Conservation (phyloP, 1,139 yeast species). For the Kazachstania sp. region DNA sequence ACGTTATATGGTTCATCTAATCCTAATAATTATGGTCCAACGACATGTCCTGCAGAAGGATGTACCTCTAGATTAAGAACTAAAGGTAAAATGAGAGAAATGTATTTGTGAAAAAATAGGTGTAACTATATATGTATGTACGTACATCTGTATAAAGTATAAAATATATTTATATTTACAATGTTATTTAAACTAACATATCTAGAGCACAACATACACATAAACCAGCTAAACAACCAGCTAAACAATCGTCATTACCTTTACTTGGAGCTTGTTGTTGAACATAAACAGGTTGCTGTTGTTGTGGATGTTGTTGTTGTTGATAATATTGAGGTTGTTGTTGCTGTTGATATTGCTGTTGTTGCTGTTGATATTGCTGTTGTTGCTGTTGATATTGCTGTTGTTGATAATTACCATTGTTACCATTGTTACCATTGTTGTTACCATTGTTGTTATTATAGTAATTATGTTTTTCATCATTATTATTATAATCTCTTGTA, state of each 20-base stretch:
- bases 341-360: conserved; percentile 20
- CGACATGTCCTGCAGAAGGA: conserved; percentile 24
- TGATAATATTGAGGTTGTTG: conserved; percentile 31
- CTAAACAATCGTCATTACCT: conserved; percentile 44
- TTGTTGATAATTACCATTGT: conserved; percentile 1
- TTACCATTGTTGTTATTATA: conserved; percentile 8
- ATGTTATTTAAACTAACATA: conserved; percentile 40
- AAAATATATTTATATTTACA: background rate
- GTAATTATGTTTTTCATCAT: conserved; percentile 1
- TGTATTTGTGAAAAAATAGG: conserved; percentile 20
- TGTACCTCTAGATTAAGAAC: conserved; percentile 24
- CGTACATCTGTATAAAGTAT: background rate
- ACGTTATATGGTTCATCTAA: conserved; percentile 27
- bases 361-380: conserved; percentile 13
- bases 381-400: conserved; percentile 11
- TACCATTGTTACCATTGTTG: conserved; percentile 14
- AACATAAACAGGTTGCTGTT: conserved; percentile 58
- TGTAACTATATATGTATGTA: background rate
- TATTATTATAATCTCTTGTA: conserved; percentile 5
- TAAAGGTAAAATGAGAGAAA: conserved; percentile 26
- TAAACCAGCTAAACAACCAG: conserved; percentile 64
- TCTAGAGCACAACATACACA: conserved; percentile 70
- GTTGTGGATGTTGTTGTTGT: conserved; percentile 31
- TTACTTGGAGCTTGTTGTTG: conserved; percentile 44
- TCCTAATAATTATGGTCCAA: conserved; percentile 32